These are phyloP conservation scores for Gaeumannomyces sp. DNA, from an alignment of 2,329 filamentous ascomycete genomes.

Conservation along the genomic window DNA sequence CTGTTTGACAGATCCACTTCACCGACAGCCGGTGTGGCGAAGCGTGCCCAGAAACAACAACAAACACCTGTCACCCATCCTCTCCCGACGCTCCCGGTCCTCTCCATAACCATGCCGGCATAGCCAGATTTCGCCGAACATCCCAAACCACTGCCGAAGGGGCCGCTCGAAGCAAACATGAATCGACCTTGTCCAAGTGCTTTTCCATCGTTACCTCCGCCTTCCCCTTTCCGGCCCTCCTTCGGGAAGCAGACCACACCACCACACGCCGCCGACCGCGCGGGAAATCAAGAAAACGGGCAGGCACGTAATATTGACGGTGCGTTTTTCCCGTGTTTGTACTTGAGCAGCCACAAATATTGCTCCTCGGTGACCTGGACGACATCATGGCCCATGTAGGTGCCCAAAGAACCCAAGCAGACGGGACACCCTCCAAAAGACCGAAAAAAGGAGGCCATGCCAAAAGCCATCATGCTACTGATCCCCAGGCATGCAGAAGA, in stretches of 20 bases:
- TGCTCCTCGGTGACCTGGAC: not conserved
- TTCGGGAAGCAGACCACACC: not conserved
- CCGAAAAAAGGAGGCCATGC: too few species aligned
- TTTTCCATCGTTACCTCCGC: not conserved
- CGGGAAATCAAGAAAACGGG: not conserved
- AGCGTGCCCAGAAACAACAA: too few species aligned
- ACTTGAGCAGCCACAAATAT: not conserved
- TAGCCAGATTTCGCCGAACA: not conserved
- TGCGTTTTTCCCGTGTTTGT: not conserved
- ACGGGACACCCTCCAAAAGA: too few species aligned
- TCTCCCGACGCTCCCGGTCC: not conserved
- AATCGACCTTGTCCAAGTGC: too few species aligned
- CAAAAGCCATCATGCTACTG: too few species aligned
- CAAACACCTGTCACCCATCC: not conserved
- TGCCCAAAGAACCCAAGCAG: too few species aligned
- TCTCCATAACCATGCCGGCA: not conserved
- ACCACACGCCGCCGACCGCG: too few species aligned
- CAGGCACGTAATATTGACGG: not conserved
- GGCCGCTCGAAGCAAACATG: not conserved
- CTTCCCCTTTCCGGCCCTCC: not conserved
- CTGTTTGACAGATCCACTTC: too few species aligned
- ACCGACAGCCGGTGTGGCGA: not conserved
- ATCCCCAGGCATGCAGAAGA: too few species aligned
- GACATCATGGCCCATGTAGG: not conserved
- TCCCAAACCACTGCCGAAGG: not conserved